Conservation (phyloP, 1,139 yeast genomes). For the Magnusiomyces fungicola region DNA sequence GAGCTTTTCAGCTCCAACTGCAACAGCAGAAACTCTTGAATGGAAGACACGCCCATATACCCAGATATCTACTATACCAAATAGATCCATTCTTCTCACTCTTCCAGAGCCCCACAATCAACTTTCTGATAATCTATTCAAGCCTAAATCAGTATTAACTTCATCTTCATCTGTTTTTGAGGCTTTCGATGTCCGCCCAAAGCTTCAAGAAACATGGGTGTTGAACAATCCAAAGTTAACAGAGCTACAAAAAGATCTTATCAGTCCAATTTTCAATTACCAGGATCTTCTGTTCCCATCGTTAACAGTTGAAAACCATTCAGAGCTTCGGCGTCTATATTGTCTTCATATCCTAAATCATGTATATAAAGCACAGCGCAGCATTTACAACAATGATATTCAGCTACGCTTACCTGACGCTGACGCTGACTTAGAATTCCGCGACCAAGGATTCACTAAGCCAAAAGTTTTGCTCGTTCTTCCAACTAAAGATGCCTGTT, state of each 20-base stretch:
- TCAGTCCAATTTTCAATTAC: conserved; percentile 64
- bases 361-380: conserved; percentile 76
- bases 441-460: conserved; percentile 94
- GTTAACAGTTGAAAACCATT: conserved; percentile 37
- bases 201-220: conserved; percentile 12
- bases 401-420: conserved; percentile 40
- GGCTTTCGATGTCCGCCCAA: conserved; percentile 6
- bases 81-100: conserved; percentile 8
- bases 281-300: conserved; percentile 65
- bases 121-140: background rate
- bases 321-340: conserved; percentile 56
- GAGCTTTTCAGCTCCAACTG: conserved; percentile 5
- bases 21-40: conserved; percentile 6
- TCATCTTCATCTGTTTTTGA: conserved; percentile 6
- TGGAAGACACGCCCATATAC: conserved; percentile 11
- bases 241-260: conserved; percentile 37
- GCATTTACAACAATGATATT: conserved; percentile 65
- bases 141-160: conserved; percentile 1
- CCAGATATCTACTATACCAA: conserved; percentile 5
- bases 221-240: conserved; percentile 26
- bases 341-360: conserved; percentile 74
- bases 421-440: conserved; percentile 48
- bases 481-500: conserved; percentile 80
- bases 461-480: conserved; percentile 78
- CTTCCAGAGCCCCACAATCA: background rate